Evolutionary conservation across 352 stramenopile genomes (phyloP).

Genomic region (Pythium myriotylum): DNA sequence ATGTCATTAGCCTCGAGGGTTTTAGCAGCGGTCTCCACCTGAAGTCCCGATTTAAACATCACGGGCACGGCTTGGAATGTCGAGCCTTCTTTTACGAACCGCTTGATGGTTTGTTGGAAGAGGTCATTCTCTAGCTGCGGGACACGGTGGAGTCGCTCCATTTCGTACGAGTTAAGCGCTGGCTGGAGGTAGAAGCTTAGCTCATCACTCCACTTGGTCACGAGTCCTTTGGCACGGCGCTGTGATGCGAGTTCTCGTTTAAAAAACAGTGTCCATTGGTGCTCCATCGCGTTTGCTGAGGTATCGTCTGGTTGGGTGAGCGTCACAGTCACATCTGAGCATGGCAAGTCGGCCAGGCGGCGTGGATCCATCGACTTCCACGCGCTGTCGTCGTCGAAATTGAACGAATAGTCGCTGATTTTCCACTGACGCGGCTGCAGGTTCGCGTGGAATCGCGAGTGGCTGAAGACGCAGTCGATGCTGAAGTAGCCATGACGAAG

Average conservation of each 20-base stretch:
- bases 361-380: slow-evolving; percentile 66
- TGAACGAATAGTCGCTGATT: slow-evolving; percentile 49
- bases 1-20: slow-evolving; percentile 51
- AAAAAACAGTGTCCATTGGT: slow-evolving; percentile 49
- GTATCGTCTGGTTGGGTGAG: slow-evolving; percentile 38
- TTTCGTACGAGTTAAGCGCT: slow-evolving; percentile 87
- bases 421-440: slow-evolving; percentile 55
- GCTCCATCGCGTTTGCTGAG: slow-evolving; percentile 40
- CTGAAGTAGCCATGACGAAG: slow-evolving; percentile 51
- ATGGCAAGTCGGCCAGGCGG: slow-evolving; percentile 51
- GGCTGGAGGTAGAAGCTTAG: slow-evolving; percentile 81
- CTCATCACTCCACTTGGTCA: slow-evolving; percentile 75
- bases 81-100: slow-evolving; percentile 72
- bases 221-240: slow-evolving; percentile 47
- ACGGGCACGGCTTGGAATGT: slow-evolving; percentile 89
- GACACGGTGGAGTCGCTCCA: slow-evolving; percentile 73
- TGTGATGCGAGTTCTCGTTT: slow-evolving; percentile 42
- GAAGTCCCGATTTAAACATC: slow-evolving; percentile 45
- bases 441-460: slow-evolving; percentile 76
- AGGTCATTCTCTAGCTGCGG: slow-evolving; percentile 74
- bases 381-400: slow-evolving; percentile 58
- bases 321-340: slow-evolving; percentile 28
- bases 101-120: slow-evolving; percentile 84
- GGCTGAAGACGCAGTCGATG: slow-evolving; percentile 87
- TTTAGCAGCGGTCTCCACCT: slow-evolving; percentile 41